phyloP scores from a whole-genome alignment of 106 monocot genomes.

The Iris macrosiphon region DNA sequence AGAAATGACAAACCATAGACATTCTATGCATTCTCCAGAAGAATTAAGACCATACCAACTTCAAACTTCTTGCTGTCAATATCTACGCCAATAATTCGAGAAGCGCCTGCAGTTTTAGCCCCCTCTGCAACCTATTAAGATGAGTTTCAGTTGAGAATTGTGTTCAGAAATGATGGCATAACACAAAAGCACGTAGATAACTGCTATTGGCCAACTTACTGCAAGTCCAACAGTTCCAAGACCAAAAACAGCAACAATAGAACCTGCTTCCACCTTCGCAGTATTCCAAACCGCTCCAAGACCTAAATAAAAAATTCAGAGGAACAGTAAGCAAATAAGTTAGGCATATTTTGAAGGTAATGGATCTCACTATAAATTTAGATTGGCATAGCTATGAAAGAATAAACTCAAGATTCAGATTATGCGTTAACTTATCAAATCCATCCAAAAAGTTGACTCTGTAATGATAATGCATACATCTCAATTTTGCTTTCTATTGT shows the following conservation, averaged over 20 bases:
- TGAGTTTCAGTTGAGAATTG: background rate
- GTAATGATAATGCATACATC: too few species aligned
- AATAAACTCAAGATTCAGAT: too few species aligned
- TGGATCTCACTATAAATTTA: too few species aligned
- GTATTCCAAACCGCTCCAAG: slow-evolving; percentile 99
- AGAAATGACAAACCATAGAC: too few species aligned
- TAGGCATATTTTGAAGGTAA: too few species aligned
- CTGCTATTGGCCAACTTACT: slow-evolving; percentile 37
- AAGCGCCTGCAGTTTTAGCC: slow-evolving; percentile 92
- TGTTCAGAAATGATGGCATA: background rate
- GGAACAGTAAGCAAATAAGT: too few species aligned
- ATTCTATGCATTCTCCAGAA: too few species aligned
- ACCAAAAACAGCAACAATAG: slow-evolving; percentile 95
- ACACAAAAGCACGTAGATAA: background rate
- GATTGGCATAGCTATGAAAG: too few species aligned
- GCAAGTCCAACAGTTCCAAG: slow-evolving; percentile 98
- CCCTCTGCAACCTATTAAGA: slow-evolving; percentile 88
- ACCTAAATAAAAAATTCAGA: slow-evolving; percentile 31
- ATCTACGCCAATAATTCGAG: slow-evolving; percentile 87
- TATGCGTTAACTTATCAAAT: too few species aligned
- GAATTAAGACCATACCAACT: slow-evolving; percentile 58
- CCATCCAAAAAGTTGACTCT: too few species aligned
- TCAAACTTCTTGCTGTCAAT: slow-evolving; percentile 93
- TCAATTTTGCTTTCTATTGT: too few species aligned
- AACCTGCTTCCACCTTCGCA: slow-evolving; percentile 92